phyloP scores from a whole-genome alignment of 2,329 filamentous ascomycete genomes.

The Chaetomiaceae sp. region DNA sequence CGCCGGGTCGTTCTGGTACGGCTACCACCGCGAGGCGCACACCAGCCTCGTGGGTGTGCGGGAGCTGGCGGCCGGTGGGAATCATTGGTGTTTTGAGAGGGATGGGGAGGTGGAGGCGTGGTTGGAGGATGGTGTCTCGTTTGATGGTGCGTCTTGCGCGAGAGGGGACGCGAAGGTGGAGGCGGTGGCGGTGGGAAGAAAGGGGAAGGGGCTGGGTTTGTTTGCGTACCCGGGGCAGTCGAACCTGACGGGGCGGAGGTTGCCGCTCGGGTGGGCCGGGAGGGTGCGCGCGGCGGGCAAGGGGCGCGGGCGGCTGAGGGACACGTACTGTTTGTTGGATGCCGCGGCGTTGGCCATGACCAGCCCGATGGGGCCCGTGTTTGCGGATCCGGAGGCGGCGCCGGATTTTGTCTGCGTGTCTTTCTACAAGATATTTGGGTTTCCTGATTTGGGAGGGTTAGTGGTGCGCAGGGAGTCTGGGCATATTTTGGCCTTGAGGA shows the following conservation, averaged over 20 bases:
- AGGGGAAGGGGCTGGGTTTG: conserved; percentile 34
- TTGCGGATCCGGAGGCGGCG: conserved; percentile 45
- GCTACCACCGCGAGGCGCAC: conserved; percentile 57
- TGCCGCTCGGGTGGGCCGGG: conserved; percentile 54
- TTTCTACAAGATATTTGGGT: conserved; percentile 64
- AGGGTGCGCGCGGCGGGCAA: conserved; percentile 31
- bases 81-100: conserved; percentile 50
- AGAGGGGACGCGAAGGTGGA: no score
- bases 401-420: conserved; percentile 59
- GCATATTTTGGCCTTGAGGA: conserved; percentile 48
- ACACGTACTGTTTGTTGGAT: conserved; percentile 53
- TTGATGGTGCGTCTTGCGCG: no score
- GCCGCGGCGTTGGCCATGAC: conserved; percentile 63
- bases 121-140: conserved; percentile 26
- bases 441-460: conserved; percentile 58
- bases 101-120: conserved; percentile 49
- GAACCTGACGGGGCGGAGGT: conserved; percentile 61
- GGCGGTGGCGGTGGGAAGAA: not conserved
- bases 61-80: conserved; percentile 54
- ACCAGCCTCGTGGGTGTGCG: conserved; percentile 65
- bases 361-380: conserved; percentile 46
- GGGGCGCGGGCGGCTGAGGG: conserved; percentile 25
- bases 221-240: conserved; percentile 67
- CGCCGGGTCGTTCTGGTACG: conserved; percentile 49
- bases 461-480: conserved; percentile 53